Evolutionary conservation across 768 basidiomycete species (phyloP), one percentile per base, ranked within the genome.

Genomic region (Amanita phalloides): DNA sequence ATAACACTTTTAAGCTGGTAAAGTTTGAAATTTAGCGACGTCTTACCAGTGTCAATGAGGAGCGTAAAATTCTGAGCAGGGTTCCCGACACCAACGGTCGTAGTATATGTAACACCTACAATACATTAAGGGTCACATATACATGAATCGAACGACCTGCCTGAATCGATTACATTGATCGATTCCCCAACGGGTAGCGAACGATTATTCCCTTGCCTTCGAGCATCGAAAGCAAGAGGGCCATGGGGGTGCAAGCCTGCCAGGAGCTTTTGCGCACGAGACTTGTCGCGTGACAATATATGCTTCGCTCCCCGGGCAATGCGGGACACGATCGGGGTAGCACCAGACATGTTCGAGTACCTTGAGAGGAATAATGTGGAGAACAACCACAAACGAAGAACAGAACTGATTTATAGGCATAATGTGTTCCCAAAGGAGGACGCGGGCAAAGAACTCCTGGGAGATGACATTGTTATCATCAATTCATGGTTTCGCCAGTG

Each of bases 151-250:
- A 26, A 11, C 13, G 8, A 35, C 62, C 30, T 51, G 71, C 75
- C 72, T 48, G 81, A 67, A 60, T 82, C 77, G 38, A 76, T 81
- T 43, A 76, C 79, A 46, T 82, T 76, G 53, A 82, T 73, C 44
- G 70, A 74, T 32, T 65, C 57, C 47, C 56, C 62, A 36, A 60
- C 2, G 35, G 35, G 14, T 3, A 4, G 26, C 26, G 7, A 28
- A 1, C 54, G 43, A 17, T 17, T 17, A 36, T 56, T 57, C 21
- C 56, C 58, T 42, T 55, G 54, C 48, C 57, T 62, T 44, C 57
- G 56, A 26, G 67, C 61, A 26, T 59, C 57, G 54, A 67, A 64
- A 4, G 68, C 66, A 10, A 50, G 49, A 10, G 80, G 81, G 13
- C 80, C 78, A 53, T 81, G 77, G 0, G 78, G 73, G 49, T 77